Conservation (phyloP, 148 eudicot genomes). For the Chenopodium suecicum region DNA sequence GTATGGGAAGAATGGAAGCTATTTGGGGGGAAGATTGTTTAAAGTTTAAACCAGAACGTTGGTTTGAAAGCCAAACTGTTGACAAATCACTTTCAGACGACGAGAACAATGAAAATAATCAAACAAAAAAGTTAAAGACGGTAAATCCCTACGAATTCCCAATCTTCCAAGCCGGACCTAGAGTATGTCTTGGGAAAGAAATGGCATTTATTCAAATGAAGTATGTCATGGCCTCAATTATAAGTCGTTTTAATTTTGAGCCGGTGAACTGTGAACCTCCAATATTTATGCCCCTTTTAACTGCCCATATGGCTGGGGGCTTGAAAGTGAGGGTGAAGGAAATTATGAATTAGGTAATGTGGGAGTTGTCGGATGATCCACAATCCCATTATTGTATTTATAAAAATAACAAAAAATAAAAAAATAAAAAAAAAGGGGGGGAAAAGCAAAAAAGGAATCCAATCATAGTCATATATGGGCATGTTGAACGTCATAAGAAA, state of each 20-base stretch:
- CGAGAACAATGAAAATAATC: background rate
- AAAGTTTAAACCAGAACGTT: conserved; percentile 67
- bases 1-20: conserved; percentile 86
- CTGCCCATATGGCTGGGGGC: conserved; percentile 88
- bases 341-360: conserved; percentile 11
- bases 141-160: conserved; percentile 67
- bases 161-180: conserved; percentile 92
- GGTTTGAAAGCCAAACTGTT: conserved; percentile 38
- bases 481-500: background rate
- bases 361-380: too few species aligned
- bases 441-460: too few species aligned
- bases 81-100: background rate
- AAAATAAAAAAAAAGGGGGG: too few species aligned
- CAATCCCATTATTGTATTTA: too few species aligned
- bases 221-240: conserved; percentile 68
- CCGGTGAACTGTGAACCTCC: conserved; percentile 48
- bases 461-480: background rate
- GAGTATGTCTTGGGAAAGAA: conserved; percentile 87
- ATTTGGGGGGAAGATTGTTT: conserved; percentile 72
- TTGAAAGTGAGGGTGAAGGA: conserved; percentile 54
- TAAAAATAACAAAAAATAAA: too few species aligned
- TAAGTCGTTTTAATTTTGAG: conserved; percentile 55
- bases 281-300: conserved; percentile 66
- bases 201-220: conserved; percentile 92
- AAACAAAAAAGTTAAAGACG: conserved; percentile 27